Evolutionary conservation across 2,329 filamentous ascomycete species (phyloP).

Genomic region (Aspergillus caelatus): DNA sequence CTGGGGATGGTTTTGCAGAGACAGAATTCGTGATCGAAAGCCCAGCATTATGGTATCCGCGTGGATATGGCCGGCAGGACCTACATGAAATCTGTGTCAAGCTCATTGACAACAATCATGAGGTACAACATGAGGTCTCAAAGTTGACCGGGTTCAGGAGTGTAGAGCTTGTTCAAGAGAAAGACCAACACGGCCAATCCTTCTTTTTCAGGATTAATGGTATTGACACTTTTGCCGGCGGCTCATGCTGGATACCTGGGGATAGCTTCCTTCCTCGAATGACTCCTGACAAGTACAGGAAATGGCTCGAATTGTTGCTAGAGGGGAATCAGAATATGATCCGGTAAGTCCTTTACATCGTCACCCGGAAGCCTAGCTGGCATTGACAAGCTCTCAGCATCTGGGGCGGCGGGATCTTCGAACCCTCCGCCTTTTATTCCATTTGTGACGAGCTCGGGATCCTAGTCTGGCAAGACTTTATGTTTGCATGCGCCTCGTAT

Average conservation of each 20-base stretch:
- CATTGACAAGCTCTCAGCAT: conserved; percentile 39
- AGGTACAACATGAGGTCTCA: conserved; percentile 22
- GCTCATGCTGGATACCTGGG: conserved; percentile 67
- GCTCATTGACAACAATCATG: conserved; percentile 40
- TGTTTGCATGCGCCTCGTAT: conserved; percentile 77
- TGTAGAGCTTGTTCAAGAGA: conserved; percentile 43
- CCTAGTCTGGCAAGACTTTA: conserved; percentile 83
- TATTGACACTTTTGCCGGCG: conserved; percentile 64
- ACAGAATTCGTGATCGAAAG: conserved; percentile 40
- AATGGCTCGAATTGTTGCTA: conserved; percentile 62
- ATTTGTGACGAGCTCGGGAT: conserved; percentile 76
- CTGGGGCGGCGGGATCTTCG: conserved; percentile 78
- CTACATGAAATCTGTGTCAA: conserved; percentile 55
- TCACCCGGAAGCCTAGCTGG: neutral
- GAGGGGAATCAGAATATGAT: conserved; percentile 66
- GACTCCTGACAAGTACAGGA: conserved; percentile 54
- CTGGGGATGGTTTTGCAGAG: conserved; percentile 34
- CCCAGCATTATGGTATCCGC: conserved; percentile 60
- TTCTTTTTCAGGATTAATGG: conserved; percentile 68
- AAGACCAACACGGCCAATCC: conserved; percentile 58
- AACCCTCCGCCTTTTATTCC: conserved; percentile 72
- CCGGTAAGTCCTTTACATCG: conserved; percentile 8
- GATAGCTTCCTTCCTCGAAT: conserved; percentile 63
- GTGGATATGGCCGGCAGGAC: conserved; percentile 59
- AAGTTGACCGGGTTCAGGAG: conserved; percentile 59